Evolutionary conservation across 345 rosid species (phyloP), one percentile per base, ranked within the genome.

Genomic region (Carallia brachiata): DNA sequence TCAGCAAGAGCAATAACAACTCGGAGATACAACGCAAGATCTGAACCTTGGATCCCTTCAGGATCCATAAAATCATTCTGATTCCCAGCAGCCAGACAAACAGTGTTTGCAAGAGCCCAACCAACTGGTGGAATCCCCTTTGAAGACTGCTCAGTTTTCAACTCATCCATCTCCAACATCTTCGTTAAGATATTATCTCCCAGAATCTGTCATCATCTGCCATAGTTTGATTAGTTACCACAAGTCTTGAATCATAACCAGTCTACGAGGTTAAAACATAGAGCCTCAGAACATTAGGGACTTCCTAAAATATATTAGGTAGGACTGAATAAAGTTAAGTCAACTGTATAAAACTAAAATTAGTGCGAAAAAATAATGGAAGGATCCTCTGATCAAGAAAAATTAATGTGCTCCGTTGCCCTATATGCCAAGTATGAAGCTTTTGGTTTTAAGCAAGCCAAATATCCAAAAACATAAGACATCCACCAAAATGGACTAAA

Each of bases 181-280:
- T 84, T 83, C 9, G 59, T 74, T 75, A 88, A 65, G 61, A 86
- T 69, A 80, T 79, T 70, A 64, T 84, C 95, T 76, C 80, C 78
- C 79, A 70, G 85, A 69, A 78, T 86, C 98, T 94, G 97, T 72
- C 84, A 90, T 86, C 89, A 87, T 86, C 98, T 94, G 98, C 88
- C 96, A 90, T 66, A 80, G 80, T 83, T 83, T 84, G 85, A 94
- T 91, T 83, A 94, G 97, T 84, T 72, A 80, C 81, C 86, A 72
- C 60, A 78, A 78, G 73, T 78, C 80, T 78, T 83, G 73, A 68
- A 79, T 67, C 58, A 36, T 67, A 62, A 50, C 28, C 61, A 48
- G 55, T 69, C 55, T 34, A 69, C 15, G 15, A 73, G 34, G 30
- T 53, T 53, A 56, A 68, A 50, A 30, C 12, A 15, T 64, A 47